These are phyloP conservation scores for Trichoderma atroviride DNA, from an alignment of 2,329 filamentous ascomycete genomes.

Conservation along the genomic window DNA sequence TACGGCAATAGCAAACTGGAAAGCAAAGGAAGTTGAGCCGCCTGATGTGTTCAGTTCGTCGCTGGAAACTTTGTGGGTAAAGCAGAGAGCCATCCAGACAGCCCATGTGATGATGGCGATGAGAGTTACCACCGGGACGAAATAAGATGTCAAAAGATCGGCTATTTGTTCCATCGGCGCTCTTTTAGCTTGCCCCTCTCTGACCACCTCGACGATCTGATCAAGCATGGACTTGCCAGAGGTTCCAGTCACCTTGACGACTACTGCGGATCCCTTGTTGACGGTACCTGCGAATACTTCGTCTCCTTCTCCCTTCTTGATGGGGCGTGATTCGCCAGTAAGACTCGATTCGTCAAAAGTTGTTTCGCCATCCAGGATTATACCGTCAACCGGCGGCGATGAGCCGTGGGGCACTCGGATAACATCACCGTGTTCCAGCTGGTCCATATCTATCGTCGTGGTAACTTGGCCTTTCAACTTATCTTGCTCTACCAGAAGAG, in stretches of 20 bases:
- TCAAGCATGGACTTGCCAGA: conserved; percentile 76
- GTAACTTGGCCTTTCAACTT: conserved; percentile 40
- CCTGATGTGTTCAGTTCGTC: conserved; percentile 60
- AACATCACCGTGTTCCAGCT: conserved; percentile 73
- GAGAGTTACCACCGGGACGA: conserved; percentile 72
- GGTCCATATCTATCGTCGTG: conserved; percentile 60
- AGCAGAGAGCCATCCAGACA: conserved; percentile 68
- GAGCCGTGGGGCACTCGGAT: conserved; percentile 77
- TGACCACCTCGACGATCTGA: conserved; percentile 74
- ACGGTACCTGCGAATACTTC: conserved; percentile 72
- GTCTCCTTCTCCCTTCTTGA: conserved; percentile 66
- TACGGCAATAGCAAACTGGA: conserved; percentile 82
- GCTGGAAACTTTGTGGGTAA: conserved; percentile 57
- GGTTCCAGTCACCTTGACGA: conserved; percentile 64
- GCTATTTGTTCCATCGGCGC: conserved; percentile 77
- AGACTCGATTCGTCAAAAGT: conserved; percentile 89
- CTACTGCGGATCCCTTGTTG: conserved; percentile 67
- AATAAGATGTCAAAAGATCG: conserved; percentile 73
- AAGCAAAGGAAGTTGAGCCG: conserved; percentile 72
- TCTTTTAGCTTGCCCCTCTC: conserved; percentile 74
- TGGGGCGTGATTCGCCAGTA: conserved; percentile 73
- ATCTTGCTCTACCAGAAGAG: conserved; percentile 64
- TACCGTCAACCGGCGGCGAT: conserved; percentile 83
- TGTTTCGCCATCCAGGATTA: conserved; percentile 62
- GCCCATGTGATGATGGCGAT: conserved; percentile 72